Percentiles rank a stretch among this genome's conserved stretches.
Evolutionary conservation across 257 asterid species (phyloP).

Genomic region (Asclepias syriaca): DNA sequence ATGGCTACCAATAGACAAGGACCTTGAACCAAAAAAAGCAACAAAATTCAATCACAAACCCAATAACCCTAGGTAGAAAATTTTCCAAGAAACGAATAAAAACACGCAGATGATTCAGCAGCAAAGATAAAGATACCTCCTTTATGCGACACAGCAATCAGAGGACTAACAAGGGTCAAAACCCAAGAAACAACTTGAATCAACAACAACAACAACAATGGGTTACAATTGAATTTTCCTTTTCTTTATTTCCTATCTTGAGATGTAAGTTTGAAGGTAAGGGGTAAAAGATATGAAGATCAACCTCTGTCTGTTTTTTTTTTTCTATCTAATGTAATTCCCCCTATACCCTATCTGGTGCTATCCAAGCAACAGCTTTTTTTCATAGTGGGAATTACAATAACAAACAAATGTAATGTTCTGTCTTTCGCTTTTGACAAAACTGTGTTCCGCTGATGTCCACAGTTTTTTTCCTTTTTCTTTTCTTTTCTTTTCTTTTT

Average conservation of each 20-base stretch:
- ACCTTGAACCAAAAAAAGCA: not conserved
- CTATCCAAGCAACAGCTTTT: not conserved
- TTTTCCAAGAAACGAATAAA: not conserved
- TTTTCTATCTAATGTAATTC: not conserved
- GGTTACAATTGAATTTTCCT: not conserved
- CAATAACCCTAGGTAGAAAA: not conserved
- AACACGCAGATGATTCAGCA: too few species aligned
- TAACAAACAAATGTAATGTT: not conserved
- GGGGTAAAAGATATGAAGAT: not conserved
- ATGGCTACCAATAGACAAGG: not conserved
- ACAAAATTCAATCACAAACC: not conserved
- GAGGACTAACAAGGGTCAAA: not conserved
- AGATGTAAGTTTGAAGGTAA: not conserved
- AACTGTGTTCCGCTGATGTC: not conserved
- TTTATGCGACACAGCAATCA: not conserved
- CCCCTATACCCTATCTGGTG: not conserved
- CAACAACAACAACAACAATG: not conserved
- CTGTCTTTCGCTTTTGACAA: not conserved
- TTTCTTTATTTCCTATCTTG: not conserved
- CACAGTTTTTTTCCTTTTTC: not conserved
- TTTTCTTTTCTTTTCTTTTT: not conserved
- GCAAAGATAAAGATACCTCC: slow-evolving; percentile 9
- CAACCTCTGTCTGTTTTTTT: not conserved
- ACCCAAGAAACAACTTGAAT: slow-evolving; percentile 4
- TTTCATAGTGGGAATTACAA: not conserved